Evolutionary conservation across 2,329 filamentous ascomycete species (phyloP).

Genomic region (Alternaria tenuissima): DNA sequence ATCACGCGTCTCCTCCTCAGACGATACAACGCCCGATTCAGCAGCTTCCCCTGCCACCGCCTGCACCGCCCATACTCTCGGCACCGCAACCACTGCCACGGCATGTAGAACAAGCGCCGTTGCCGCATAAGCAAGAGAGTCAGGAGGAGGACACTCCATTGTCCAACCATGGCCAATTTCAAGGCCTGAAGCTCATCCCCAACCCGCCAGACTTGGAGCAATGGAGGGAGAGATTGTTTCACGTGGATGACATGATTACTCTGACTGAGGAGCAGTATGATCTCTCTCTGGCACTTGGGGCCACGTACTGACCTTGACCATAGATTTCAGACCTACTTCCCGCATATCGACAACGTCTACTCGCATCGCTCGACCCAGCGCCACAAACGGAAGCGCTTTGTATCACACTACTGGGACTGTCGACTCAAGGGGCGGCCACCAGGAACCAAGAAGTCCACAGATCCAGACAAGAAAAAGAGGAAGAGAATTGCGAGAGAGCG

Average conservation of each 20-base stretch:
- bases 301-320: slow-evolving; percentile 3
- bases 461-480: slow-evolving; percentile 82
- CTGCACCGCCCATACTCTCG: slow-evolving; percentile 18
- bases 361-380: slow-evolving; percentile 82
- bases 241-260: slow-evolving; percentile 76
- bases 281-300: not conserved
- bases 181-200: slow-evolving; percentile 64
- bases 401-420: slow-evolving; percentile 87
- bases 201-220: slow-evolving; percentile 72
- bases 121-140: slow-evolving; percentile 13
- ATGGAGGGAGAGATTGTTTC: slow-evolving; percentile 77
- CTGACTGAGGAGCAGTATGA: slow-evolving; percentile 76
- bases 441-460: slow-evolving; percentile 79
- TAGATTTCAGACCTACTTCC: slow-evolving; percentile 82
- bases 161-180: slow-evolving; percentile 62
- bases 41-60: slow-evolving; percentile 21
- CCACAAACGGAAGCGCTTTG: slow-evolving; percentile 83
- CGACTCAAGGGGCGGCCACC: slow-evolving; percentile 80
- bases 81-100: slow-evolving; percentile 24
- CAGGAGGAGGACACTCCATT: slow-evolving; percentile 46
- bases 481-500: slow-evolving; percentile 77
- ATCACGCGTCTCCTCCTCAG: slow-evolving; percentile 25
- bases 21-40: slow-evolving; percentile 21
- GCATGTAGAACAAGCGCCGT: slow-evolving; percentile 9
- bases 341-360: slow-evolving; percentile 84